These are phyloP conservation scores for Neocatenulostroma microsporum DNA, from an alignment of 2,329 filamentous ascomycete species.

Conservation along the genomic window DNA sequence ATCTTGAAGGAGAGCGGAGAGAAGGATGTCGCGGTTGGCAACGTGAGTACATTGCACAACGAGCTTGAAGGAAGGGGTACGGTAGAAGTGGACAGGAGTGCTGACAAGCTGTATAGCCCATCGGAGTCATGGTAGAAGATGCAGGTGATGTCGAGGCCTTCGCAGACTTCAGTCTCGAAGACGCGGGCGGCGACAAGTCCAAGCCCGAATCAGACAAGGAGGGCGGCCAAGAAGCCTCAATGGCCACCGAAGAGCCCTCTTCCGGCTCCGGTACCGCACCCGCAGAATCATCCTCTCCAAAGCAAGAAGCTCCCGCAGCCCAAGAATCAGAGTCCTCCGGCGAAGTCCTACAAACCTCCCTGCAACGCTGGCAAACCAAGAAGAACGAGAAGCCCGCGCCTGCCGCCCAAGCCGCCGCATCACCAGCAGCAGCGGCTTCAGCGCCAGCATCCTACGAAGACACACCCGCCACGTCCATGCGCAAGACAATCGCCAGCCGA, in stretches of 20 bases:
- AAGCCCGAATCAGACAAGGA: conserved; percentile 56
- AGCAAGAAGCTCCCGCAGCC: conserved; percentile 47
- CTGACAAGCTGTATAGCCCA: conserved; percentile 57
- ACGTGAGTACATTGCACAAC: conserved; percentile 56
- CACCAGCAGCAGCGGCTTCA: conserved; percentile 45
- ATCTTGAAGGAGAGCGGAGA: conserved; percentile 84
- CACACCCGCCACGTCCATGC: conserved; percentile 80
- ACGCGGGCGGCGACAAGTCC: conserved; percentile 77
- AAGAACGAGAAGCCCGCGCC: conserved; percentile 75
- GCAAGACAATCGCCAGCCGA: conserved; percentile 92
- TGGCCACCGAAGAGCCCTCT: conserved; percentile 53
- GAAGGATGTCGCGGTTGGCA: conserved; percentile 91
- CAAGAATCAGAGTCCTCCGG: conserved; percentile 66
- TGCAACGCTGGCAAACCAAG: conserved; percentile 69
- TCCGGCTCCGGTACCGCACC: conserved; percentile 54
- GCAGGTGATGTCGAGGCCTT: conserved; percentile 81
- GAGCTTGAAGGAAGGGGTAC: neutral
- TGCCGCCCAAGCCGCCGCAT: conserved; percentile 36
- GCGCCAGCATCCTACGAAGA: conserved; percentile 68
- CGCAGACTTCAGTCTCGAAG: conserved; percentile 76
- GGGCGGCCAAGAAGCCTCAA: conserved; percentile 50
- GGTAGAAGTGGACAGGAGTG: neutral
- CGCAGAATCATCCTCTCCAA: conserved; percentile 40
- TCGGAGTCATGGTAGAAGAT: conserved; percentile 90
- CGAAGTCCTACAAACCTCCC: conserved; percentile 70